A percentile compares a stretch with the other conserved stretches of the same genome.
These are phyloP conservation scores for Artemisia tridentata DNA, from an alignment of 129 eudicot species.

Conservation along the genomic window DNA sequence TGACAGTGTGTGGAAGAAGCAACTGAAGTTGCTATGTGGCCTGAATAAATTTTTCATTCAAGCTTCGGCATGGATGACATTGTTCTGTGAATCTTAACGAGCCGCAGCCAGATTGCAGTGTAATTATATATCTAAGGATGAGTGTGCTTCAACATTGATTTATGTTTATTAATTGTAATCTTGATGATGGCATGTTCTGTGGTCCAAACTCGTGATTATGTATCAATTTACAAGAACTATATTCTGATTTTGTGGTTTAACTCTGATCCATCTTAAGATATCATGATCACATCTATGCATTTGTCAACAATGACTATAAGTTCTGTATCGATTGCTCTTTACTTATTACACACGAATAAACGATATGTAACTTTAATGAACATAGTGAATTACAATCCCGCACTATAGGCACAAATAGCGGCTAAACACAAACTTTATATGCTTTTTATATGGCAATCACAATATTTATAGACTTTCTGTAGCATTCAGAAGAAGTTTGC, in stretches of 20 bases:
- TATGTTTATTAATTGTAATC: too few relatives aligned
- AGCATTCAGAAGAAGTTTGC: background rate
- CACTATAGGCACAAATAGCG: background rate
- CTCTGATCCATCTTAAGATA: background rate
- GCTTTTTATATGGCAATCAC: slow-evolving; percentile 20
- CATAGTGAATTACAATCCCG: background rate
- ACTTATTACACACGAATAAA: background rate
- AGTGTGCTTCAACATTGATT: too few relatives aligned
- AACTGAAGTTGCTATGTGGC: slow-evolving; percentile 17
- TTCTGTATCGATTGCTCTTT: slow-evolving; percentile 6
- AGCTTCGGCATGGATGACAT: slow-evolving; percentile 15
- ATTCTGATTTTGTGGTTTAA: background rate
- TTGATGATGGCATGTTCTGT: too few relatives aligned
- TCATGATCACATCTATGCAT: background rate
- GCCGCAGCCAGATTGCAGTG: slow-evolving; percentile 20
- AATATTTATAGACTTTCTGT: background rate
- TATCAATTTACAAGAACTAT: background rate
- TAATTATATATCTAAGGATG: slow-evolving; percentile 13
- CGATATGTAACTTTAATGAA: background rate
- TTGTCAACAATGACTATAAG: background rate
- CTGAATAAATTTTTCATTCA: background rate
- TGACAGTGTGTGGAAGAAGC: slow-evolving; percentile 17
- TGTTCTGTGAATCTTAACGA: slow-evolving; percentile 11
- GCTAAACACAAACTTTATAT: slow-evolving; percentile 6
- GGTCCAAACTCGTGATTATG: too few relatives aligned